phyloP scores from a whole-genome alignment of 176 grass and related monocot genomes.

The Ensete ventricosum region DNA sequence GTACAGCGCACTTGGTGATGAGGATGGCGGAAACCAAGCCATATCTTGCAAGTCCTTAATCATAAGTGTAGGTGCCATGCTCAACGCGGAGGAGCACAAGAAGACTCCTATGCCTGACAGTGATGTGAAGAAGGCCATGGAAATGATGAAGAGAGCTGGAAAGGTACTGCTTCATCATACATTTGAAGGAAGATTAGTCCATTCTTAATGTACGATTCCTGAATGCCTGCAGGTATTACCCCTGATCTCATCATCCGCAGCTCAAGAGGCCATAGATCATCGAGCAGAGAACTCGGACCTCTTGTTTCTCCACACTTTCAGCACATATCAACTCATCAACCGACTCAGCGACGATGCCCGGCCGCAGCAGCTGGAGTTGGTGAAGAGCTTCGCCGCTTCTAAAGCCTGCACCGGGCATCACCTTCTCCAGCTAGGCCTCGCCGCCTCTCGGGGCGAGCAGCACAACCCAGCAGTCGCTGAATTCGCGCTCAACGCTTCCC shows the following conservation, averaged over 20 bases:
- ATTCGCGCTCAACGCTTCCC: constrained; percentile 54
- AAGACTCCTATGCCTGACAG: constrained; percentile 40
- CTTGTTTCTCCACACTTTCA: constrained; percentile 52
- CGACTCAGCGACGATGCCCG: constrained; percentile 30
- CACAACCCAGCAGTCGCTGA: constrained; percentile 57
- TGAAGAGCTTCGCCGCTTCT: constrained; percentile 65
- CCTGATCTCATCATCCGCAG: constrained; percentile 33
- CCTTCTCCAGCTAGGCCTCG: constrained; percentile 50
- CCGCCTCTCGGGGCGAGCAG: constrained; percentile 43
- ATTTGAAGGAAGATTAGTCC: not conserved
- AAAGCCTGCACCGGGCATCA: constrained; percentile 51
- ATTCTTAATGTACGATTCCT: constrained; percentile 1
- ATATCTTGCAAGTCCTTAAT: constrained; percentile 70
- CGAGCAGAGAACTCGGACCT: constrained; percentile 27
- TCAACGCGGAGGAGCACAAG: constrained; percentile 48
- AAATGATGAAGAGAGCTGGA: constrained; percentile 72
- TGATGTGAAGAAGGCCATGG: constrained; percentile 67
- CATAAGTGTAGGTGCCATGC: constrained; percentile 52
- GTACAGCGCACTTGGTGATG: constrained; percentile 29
- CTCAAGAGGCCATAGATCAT: constrained; percentile 32
- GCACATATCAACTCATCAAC: constrained; percentile 55
- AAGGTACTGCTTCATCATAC: constrained; percentile 45
- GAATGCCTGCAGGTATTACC: constrained; percentile 34
- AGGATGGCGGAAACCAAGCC: constrained; percentile 31
- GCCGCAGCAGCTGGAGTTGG: constrained; percentile 54